A percentile compares a stretch with the other conserved stretches of the same genome.
These are phyloP conservation scores for Boehmeria nivea DNA, from an alignment of 306 rosid species.

Conservation along the genomic window DNA sequence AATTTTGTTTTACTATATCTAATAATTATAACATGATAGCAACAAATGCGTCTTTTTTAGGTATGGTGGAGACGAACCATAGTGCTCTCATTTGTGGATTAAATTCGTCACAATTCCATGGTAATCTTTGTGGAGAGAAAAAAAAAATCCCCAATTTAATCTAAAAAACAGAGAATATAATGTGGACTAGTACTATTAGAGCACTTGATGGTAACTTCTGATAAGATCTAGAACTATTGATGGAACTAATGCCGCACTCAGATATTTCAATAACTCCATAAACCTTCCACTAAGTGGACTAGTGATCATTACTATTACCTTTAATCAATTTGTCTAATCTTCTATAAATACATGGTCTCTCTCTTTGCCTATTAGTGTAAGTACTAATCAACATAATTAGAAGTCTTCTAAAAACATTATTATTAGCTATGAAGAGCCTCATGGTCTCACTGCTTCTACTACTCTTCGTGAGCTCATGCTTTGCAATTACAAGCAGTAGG, in stretches of 20 bases:
- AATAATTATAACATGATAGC: background rate
- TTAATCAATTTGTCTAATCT: background rate
- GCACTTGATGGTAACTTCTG: constrained; percentile 3
- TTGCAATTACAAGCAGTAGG: background rate
- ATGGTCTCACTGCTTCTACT: background rate
- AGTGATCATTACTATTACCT: background rate
- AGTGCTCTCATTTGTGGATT: background rate
- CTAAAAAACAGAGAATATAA: background rate
- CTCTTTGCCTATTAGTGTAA: background rate
- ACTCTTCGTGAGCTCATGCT: background rate
- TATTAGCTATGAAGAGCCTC: background rate
- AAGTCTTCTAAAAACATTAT: background rate
- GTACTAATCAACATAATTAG: background rate
- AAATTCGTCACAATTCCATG: background rate
- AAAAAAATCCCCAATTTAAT: too few species aligned
- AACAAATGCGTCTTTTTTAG: background rate
- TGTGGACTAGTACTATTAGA: background rate
- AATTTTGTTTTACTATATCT: too few species aligned
- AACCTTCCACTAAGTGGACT: background rate
- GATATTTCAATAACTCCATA: constrained; percentile 2
- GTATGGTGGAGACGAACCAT: background rate
- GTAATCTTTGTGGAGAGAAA: background rate
- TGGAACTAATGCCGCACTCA: constrained; percentile 1
- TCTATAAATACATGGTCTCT: background rate
- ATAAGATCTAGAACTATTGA: background rate